phyloP scores from a whole-genome alignment of 176 grass and related monocot genomes.

The Carex scoparia region DNA sequence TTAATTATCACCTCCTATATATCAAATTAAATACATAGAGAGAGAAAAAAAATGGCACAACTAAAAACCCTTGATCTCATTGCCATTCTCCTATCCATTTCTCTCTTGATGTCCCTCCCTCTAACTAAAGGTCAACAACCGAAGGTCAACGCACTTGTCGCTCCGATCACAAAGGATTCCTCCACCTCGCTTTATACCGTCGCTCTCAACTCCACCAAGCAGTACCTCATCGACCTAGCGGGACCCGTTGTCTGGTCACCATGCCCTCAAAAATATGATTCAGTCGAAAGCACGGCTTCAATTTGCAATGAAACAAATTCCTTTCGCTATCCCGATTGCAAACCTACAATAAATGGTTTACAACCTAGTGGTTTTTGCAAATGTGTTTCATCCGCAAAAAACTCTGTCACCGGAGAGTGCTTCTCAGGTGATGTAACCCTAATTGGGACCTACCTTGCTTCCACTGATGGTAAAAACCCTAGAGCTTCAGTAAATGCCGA shows the following conservation, averaged over 20 bases:
- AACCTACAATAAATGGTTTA: background rate
- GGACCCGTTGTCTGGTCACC: conserved; percentile 24
- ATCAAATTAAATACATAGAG: background rate
- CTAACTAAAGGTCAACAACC: background rate
- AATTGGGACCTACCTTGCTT: conserved; percentile 19
- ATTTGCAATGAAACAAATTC: background rate
- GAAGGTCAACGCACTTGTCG: conserved; percentile 22
- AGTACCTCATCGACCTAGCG: conserved; percentile 29
- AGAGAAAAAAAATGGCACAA: background rate
- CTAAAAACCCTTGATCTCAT: background rate
- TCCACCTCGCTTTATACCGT: conserved; percentile 36
- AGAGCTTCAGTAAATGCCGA: conserved; percentile 7
- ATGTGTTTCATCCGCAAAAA: conserved; percentile 42
- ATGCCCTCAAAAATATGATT: conserved; percentile 9
- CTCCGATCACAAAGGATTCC: conserved; percentile 21
- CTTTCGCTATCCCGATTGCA: background rate
- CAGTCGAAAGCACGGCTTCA: background rate
- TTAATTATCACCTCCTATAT: background rate
- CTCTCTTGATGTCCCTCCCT: conserved; percentile 3
- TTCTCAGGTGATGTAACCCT: conserved; percentile 21
- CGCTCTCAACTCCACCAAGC: background rate
- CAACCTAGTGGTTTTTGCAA: conserved; percentile 19
- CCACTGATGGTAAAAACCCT: conserved; percentile 58
- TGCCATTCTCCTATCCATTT: background rate
- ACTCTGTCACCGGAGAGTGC: conserved; percentile 29